Evolutionary conservation across 148 eudicot genomes (phyloP).

Genomic region (Beta vulgaris): DNA sequence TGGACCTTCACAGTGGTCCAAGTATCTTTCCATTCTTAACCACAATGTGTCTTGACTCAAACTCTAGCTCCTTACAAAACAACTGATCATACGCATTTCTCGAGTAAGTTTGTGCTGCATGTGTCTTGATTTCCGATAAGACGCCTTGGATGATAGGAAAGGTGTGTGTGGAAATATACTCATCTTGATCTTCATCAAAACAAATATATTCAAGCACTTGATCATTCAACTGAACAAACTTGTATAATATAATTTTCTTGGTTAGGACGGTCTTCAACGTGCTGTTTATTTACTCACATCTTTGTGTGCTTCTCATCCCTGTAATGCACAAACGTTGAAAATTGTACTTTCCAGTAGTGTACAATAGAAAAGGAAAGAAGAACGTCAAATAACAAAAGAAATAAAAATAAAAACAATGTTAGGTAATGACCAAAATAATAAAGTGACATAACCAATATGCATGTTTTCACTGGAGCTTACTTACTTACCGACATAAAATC

Average conservation of each 20-base stretch:
- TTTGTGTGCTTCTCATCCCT: neutral
- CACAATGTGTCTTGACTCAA: neutral
- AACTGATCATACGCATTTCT: neutral
- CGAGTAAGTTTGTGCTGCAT: neutral
- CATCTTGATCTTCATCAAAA: neutral
- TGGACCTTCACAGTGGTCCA: neutral
- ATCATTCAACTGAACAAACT: neutral
- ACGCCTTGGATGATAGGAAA: neutral
- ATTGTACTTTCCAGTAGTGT: neutral
- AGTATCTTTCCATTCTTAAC: neutral
- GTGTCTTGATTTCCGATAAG: neutral
- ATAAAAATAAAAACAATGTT: too few relatives aligned
- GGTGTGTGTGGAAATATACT: neutral
- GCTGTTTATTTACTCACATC: neutral
- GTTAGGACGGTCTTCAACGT: neutral
- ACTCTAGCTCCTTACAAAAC: neutral
- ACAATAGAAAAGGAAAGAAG: too few relatives aligned
- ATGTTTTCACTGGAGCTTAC: too few relatives aligned
- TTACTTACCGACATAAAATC: neutral
- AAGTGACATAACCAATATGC: too few relatives aligned
- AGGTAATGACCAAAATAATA: too few relatives aligned
- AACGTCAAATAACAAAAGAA: too few relatives aligned
- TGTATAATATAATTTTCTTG: neutral
- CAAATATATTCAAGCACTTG: neutral
- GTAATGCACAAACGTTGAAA: too few relatives aligned